These are phyloP conservation scores for Aurantiochytrium sp. DNA, from an alignment of 108 stramenopile genomes.

Conservation along the genomic window DNA sequence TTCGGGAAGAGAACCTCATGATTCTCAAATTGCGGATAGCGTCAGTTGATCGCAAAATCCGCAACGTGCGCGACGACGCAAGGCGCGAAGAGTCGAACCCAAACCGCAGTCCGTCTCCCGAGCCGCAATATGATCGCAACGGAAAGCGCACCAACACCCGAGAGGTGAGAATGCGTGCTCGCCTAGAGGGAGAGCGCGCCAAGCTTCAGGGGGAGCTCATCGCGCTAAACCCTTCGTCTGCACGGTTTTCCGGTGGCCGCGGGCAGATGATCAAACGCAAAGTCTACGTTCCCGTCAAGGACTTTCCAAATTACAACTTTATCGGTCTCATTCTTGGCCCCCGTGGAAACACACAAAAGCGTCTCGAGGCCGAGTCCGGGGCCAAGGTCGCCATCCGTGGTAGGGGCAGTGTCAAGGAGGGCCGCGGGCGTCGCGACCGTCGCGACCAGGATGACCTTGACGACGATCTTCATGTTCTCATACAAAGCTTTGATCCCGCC, in stretches of 20 bases:
- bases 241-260: constrained; percentile 39
- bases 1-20: neutral
- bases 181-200: constrained; percentile 68
- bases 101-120: constrained; percentile 49
- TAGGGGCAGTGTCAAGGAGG: constrained; percentile 88
- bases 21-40: neutral
- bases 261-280: constrained; percentile 59
- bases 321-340: constrained; percentile 83
- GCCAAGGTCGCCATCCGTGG: constrained; percentile 98
- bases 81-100: constrained; percentile 40
- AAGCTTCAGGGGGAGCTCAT: constrained; percentile 76
- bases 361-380: constrained; percentile 86
- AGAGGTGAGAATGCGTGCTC: constrained; percentile 81
- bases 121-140: constrained; percentile 74
- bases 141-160: constrained; percentile 90
- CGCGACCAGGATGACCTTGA: constrained; percentile 71
- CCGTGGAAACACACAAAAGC: constrained; percentile 95
- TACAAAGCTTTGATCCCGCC: constrained; percentile 67
- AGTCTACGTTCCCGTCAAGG: constrained; percentile 73
- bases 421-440: constrained; percentile 69
- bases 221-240: constrained; percentile 52
- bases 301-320: constrained; percentile 88
- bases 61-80: constrained; percentile 42
- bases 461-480: constrained; percentile 87
- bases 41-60: constrained; percentile 20